Evolutionary conservation across 768 basidiomycete genomes (phyloP), one percentile per base, ranked within the genome.

Genomic region (Pisolithus marmoratus): DNA sequence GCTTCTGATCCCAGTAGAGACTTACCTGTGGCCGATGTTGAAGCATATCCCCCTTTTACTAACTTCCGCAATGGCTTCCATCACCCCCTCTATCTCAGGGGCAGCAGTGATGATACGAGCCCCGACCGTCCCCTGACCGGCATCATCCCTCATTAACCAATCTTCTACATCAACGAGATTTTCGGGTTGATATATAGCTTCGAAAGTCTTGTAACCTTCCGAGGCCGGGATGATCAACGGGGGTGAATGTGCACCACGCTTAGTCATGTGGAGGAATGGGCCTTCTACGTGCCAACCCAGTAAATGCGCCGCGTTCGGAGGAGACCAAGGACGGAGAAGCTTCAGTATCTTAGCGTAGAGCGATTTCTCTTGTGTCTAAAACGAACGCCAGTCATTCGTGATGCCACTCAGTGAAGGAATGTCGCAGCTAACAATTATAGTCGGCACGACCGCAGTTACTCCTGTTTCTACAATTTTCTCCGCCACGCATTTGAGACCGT

Each of bases 231-330:
- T 65, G 27, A 90, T 80, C 67, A 81, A 82, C 3, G 80, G 72
- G 3, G 82, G 79, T 1, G 86, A 77, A 64, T 95, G 93, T 2
- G 88, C 90, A 2, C 93, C 93, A 41, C 87, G 83, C 65, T 92
- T 92, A n/a, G 77, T 76, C 38, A 81, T 70, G 50, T 90, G 84
- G 40, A 94, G 76, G 72, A 94, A 94, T 0, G 93, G 92, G 0
- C 93, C 93, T 68, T 95, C 93, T 24, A 80, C 88, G 58, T 95
- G 93, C 85, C 88, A 94, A 24, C 93, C 93, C 12, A 94, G 78
- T 3, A 92, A 66, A 31, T 80, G 84, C 0, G 92, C 90, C 9
- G 85, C 85, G 9, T 58, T 72, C 0, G 80, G 72, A 14, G 81
- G 77, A 14, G 82, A 79, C 61, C 81, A 82, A 1, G 90, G 89